A percentile compares a stretch with the other conserved stretches of the same genome.
Conservation (phyloP, 331 rosid genomes). For the Malus hybrid region DNA sequence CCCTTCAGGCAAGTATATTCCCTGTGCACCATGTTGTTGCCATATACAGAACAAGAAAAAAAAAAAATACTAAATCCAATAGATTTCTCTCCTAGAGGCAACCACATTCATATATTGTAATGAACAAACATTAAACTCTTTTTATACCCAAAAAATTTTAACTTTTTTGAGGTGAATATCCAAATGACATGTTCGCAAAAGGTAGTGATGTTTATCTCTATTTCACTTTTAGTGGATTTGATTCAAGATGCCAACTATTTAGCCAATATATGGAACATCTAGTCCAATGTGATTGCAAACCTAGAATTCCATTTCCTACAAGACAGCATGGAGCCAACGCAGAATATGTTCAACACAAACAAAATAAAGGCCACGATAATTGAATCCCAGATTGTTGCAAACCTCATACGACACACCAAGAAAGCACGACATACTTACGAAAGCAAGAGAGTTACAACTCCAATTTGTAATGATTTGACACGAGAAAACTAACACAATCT, state of each 20-base stretch:
- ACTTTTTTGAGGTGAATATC: not conserved
- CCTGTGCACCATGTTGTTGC: not conserved
- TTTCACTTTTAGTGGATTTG: not conserved
- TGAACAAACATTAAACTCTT: not conserved
- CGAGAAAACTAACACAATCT: not conserved
- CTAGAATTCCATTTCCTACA: not conserved
- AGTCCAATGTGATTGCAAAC: not conserved
- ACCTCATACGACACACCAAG: not conserved
- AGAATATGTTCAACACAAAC: not conserved
- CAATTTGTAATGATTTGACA: not conserved
- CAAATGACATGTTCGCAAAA: not conserved
- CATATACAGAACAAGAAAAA: not conserved
- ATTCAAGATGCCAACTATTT: not conserved
- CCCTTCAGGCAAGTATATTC: not conserved
- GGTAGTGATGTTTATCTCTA: not conserved
- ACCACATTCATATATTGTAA: not conserved
- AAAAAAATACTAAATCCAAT: not conserved
- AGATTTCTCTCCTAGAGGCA: not conserved
- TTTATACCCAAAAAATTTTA: not conserved
- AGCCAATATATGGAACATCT: not conserved
- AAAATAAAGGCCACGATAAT: not conserved
- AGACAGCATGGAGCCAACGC: not conserved
- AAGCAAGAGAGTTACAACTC: not conserved
- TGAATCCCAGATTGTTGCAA: not conserved
- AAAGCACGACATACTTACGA: not conserved